phyloP scores from a whole-genome alignment of 2,329 filamentous ascomycete genomes.

The Claviceps sp. region DNA sequence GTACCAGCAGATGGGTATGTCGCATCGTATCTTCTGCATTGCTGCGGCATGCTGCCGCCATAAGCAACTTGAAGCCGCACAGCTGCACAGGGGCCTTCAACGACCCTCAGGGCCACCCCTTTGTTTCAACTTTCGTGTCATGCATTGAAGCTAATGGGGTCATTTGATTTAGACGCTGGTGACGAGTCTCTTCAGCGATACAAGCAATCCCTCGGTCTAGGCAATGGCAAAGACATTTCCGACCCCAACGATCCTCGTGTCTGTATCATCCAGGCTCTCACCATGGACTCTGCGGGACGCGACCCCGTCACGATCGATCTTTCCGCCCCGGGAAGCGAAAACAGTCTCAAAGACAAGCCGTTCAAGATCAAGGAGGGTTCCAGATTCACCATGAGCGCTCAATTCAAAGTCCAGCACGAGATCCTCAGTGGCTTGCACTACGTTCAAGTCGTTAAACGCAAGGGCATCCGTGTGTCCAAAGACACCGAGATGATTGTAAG shows the following conservation, averaged over 20 bases:
- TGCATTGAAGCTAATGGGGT: neutral
- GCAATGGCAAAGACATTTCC: constrained; percentile 56
- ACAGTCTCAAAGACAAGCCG: constrained; percentile 73
- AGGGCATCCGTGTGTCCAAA: constrained; percentile 78
- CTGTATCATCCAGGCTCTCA: constrained; percentile 85
- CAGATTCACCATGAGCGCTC: constrained; percentile 86
- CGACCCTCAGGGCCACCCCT: neutral
- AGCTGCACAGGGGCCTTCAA: neutral
- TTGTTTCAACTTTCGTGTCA: neutral
- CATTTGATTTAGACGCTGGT: constrained; percentile 36
- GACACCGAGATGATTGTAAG: constrained; percentile 91
- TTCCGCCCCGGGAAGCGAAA: constrained; percentile 56
- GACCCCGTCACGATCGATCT: constrained; percentile 82
- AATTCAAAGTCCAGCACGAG: constrained; percentile 93
- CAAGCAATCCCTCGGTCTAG: constrained; percentile 90
- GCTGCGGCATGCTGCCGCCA: neutral
- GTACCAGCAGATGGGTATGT: constrained; percentile 82
- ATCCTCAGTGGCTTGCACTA: constrained; percentile 93
- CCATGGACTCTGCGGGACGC: constrained; percentile 74
- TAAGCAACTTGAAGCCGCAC: neutral
- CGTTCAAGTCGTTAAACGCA: constrained; percentile 83
- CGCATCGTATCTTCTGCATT: neutral
- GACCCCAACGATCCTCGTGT: constrained; percentile 73
- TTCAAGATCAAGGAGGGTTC: constrained; percentile 97
- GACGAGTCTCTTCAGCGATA: constrained; percentile 95